These are phyloP conservation scores for Centrapalus pauciflorus DNA, from an alignment of 129 eudicot species.

Conservation along the genomic window DNA sequence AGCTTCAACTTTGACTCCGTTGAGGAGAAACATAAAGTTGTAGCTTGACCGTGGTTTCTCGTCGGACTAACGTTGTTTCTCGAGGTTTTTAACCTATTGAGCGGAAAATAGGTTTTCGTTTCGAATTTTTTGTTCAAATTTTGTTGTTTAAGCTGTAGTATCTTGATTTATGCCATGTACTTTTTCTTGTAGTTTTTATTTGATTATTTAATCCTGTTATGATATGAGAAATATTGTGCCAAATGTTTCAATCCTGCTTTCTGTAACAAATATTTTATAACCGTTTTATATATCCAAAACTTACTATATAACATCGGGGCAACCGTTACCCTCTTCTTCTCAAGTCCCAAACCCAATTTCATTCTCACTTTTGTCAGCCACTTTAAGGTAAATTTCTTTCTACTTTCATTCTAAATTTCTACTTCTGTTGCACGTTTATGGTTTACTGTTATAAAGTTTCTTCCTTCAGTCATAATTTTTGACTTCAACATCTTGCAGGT, in stretches of 20 bases:
- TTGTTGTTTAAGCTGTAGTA: constrained; percentile 10
- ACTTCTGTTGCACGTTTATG: too few relatives aligned
- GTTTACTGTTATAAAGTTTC: too few relatives aligned
- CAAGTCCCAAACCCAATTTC: too few relatives aligned
- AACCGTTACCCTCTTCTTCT: too few relatives aligned
- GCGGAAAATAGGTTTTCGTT: background rate
- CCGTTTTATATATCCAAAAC: background rate
- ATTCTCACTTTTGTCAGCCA: too few relatives aligned
- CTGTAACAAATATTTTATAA: background rate
- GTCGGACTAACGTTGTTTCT: constrained; percentile 3
- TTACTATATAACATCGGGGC: too few relatives aligned
- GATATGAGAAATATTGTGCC: background rate
- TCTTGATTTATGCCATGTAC: constrained; percentile 12
- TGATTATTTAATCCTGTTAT: constrained; percentile 15
- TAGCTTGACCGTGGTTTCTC: constrained; percentile 34
- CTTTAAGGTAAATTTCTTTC: too few relatives aligned
- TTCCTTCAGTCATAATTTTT: too few relatives aligned
- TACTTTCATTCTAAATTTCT: too few relatives aligned
- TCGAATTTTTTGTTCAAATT: constrained; percentile 7
- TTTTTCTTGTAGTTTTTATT: constrained; percentile 11
- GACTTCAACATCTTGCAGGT: too few relatives aligned
- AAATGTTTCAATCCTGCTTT: too few relatives aligned
- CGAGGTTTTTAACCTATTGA: background rate
- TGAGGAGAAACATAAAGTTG: constrained; percentile 37
- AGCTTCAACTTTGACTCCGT: constrained; percentile 59